phyloP scores from a whole-genome alignment of 257 asterid genomes.

The Craterostigma plantagineum region DNA sequence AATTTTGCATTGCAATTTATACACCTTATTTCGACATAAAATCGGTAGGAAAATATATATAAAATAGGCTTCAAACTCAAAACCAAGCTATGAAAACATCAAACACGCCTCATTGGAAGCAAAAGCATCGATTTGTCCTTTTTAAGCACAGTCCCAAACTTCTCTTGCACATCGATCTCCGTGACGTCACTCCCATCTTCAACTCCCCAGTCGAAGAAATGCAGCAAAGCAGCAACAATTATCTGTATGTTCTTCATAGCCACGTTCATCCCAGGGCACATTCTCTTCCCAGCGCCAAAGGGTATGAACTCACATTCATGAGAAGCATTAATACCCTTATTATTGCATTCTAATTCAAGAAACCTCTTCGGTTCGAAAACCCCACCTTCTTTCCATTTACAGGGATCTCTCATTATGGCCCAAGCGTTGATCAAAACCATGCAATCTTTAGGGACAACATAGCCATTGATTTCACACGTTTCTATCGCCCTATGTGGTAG shows the following conservation, averaged over 20 bases:
- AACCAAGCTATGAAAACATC: too few relatives aligned
- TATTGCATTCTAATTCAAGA: background rate
- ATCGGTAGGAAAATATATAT: too few relatives aligned
- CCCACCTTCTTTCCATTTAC: conserved; percentile 1
- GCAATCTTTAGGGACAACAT: conserved; percentile 6
- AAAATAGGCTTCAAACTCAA: too few relatives aligned
- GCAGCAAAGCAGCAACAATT: conserved; percentile 5
- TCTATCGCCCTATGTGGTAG: conserved; percentile 5
- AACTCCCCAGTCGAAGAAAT: conserved; percentile 9
- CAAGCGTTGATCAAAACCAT: conserved; percentile 6
- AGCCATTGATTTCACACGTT: conserved; percentile 2
- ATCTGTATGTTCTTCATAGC: background rate
- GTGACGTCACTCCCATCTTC: background rate
- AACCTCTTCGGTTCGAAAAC: conserved; percentile 8
- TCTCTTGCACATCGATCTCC: background rate
- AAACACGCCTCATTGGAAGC: conserved; percentile 3
- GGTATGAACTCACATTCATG: conserved; percentile 7
- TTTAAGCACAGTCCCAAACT: conserved; percentile 3
- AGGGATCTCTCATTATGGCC: conserved; percentile 4
- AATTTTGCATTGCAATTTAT: too few relatives aligned
- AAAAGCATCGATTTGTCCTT: conserved; percentile 2
- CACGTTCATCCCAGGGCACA: conserved; percentile 5
- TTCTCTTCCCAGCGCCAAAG: conserved; percentile 5
- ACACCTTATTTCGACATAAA: too few relatives aligned
- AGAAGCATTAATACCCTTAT: too few relatives aligned